phyloP scores from a whole-genome alignment of 2,329 filamentous ascomycete genomes.

The Ophiostoma sp. region DNA sequence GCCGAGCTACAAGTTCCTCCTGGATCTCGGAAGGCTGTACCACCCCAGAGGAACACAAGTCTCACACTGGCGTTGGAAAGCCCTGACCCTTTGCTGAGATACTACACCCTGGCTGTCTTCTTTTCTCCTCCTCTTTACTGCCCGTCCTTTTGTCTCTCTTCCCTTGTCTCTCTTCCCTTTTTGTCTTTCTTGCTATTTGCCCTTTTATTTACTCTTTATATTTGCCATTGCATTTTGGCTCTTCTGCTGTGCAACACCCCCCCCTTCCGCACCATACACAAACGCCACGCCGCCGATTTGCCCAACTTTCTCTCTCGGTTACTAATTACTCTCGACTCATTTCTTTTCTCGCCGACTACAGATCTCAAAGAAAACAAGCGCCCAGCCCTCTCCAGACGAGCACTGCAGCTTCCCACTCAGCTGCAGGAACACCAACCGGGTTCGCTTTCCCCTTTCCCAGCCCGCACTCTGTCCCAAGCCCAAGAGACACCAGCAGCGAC shows the following conservation, averaged over 20 bases:
- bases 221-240: not conserved
- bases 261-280: constrained; percentile 16
- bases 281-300: constrained; percentile 7
- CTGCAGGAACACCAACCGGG: constrained; percentile 40
- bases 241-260: constrained; percentile 32
- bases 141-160: not conserved
- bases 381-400: constrained; percentile 48
- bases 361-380: constrained; percentile 45
- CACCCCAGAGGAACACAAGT: constrained; percentile 15
- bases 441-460: constrained; percentile 34
- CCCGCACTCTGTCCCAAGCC: constrained; percentile 12
- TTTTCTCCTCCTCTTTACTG: not conserved
- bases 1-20: not conserved
- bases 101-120: not conserved
- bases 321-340: constrained; percentile 17
- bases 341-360: constrained; percentile 29
- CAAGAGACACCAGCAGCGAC: not conserved
- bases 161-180: not conserved
- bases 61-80: constrained; percentile 17
- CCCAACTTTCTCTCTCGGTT: constrained; percentile 4
- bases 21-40: constrained; percentile 16
- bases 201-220: constrained; percentile 12
- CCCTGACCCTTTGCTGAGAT: constrained; percentile 18
- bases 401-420: constrained; percentile 41
- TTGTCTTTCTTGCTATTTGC: not conserved